Evolutionary conservation across 495 filamentous ascomycete species (phyloP), one percentile per base, ranked within the genome.

Genomic region (Aspergillus taichungensis): DNA sequence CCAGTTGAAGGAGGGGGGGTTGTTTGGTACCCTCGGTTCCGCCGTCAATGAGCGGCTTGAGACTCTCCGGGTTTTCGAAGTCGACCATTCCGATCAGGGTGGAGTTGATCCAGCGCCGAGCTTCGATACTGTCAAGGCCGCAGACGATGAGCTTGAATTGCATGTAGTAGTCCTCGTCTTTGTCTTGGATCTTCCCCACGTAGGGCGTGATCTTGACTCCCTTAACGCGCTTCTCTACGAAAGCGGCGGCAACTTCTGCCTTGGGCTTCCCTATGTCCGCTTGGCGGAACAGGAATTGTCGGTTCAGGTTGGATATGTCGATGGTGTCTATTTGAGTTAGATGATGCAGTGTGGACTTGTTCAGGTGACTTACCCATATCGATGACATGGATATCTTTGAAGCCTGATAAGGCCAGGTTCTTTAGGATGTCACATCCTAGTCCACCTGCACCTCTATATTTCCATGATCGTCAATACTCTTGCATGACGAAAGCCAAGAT

Each of bases 371-470:
- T 65, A 79, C 87, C 90, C 94, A 99, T 99, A 71, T 99, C 94
- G 54, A 99, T 97, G 33, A 99, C 91, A 71, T 97, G 88, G 47
- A 99, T 95, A 60, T 96, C 76, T 63, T 85, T 94, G 70, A 97
- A 97, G 8, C 94, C 89, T 3, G 90, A 95, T 3, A 96, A 74
- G 28, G 94, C 92, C 8, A 99, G 78, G 54, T 97, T 89, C 72
- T 99, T 99, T 33, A 99, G 64, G 40, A 99, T 90, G 62, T 99
- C 94, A 55, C 94, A 99, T 47, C 94, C 94, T 52, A 99, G 63
- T 8, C 94, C 94, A 46, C 94, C 94, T 50, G 94, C 94, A 34
- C 94, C 94, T 46, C 87, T 95, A 46, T 1, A 46, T 1, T 44
- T 12, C 18, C 0, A 38, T 11, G n/a, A 54, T 29, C 54, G 40